Percentiles rank a stretch among this genome's conserved stretches.
Conservation (phyloP, 306 rosid species). For the Albizia julibrissin region DNA sequence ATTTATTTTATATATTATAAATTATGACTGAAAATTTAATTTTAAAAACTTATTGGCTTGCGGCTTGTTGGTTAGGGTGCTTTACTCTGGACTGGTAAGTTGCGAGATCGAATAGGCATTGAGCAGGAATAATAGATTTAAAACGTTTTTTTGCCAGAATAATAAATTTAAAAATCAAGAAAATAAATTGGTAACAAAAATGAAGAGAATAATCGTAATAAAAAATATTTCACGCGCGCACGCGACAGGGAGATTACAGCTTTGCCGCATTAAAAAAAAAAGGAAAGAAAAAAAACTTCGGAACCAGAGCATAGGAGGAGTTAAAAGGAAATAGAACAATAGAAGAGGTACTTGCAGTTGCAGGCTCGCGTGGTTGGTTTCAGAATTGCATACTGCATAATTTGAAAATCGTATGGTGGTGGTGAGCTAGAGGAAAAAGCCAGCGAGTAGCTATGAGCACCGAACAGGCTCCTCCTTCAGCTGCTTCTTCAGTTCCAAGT, state of each 20-base stretch:
- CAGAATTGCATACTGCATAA: neutral
- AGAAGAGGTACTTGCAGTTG: neutral
- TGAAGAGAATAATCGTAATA: too few relatives aligned
- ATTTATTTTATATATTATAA: too few relatives aligned
- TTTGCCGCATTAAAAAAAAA: neutral
- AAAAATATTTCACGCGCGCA: neutral
- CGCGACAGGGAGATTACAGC: slow-evolving; percentile 3
- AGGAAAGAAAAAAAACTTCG: neutral
- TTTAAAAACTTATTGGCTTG: too few relatives aligned
- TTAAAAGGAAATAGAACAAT: neutral
- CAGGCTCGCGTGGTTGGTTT: neutral
- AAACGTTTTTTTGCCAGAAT: too few relatives aligned
- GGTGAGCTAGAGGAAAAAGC: neutral
- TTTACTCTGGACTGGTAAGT: too few relatives aligned
- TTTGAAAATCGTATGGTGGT: slow-evolving; percentile 19
- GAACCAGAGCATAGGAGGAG: neutral
- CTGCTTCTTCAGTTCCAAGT: slow-evolving; percentile 30
- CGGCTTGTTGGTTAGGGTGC: too few relatives aligned
- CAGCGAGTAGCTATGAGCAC: slow-evolving; percentile 40
- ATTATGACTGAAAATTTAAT: too few relatives aligned
- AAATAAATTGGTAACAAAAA: too few relatives aligned
- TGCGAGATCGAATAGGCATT: too few relatives aligned
- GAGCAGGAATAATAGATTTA: neutral
- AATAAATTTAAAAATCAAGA: too few relatives aligned
- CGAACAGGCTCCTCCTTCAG: slow-evolving; percentile 38